These are phyloP conservation scores for Entamoeba histolytica DNA, from an alignment of 208 protist species.

Conservation along the genomic window DNA sequence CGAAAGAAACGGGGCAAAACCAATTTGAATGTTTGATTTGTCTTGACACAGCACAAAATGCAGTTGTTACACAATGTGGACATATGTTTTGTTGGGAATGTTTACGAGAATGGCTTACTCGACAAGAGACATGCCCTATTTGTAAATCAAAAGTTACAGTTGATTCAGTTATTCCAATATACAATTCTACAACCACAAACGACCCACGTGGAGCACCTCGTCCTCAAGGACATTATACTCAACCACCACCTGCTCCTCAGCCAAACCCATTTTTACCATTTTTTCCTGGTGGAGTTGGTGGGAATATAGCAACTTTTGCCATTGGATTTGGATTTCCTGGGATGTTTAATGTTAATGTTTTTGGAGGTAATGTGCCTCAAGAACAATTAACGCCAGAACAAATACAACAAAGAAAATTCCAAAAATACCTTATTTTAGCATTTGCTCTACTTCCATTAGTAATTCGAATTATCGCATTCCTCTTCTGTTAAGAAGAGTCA, in stretches of 20 bases:
- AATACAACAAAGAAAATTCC: not conserved
- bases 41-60: not conserved
- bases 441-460: not conserved
- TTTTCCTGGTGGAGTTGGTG: too few relatives aligned
- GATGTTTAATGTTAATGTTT: not conserved
- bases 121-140: not conserved
- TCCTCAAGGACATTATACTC: not conserved
- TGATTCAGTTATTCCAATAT: not conserved
- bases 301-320: not conserved
- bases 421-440: not conserved
- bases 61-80: not conserved
- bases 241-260: not conserved
- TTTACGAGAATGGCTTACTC: not conserved
- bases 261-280: not conserved
- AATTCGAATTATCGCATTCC: not conserved
- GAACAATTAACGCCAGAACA: not conserved
- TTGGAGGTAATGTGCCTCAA: not conserved
- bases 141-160: not conserved
- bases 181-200: not conserved
- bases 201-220: not conserved
- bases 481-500: not conserved
- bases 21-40: not conserved
- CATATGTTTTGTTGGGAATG: not conserved
- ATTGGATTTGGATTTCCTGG: not conserved
- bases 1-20: not conserved